A percentile compares a stretch with the other conserved stretches of the same genome.
These are phyloP conservation scores for Solanum pennellii DNA, from an alignment of 257 asterid genomes.

Conservation along the genomic window DNA sequence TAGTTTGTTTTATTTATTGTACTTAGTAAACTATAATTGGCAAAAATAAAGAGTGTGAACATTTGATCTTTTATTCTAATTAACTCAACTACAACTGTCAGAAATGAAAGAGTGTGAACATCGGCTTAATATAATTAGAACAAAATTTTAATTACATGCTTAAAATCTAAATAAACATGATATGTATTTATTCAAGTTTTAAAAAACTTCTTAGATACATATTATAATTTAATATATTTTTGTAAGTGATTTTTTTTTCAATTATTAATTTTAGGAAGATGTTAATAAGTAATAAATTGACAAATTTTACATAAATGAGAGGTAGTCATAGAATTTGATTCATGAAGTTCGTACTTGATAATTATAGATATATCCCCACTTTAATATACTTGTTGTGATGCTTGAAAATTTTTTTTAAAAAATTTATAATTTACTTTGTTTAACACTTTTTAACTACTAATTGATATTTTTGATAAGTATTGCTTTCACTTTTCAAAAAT, in stretches of 20 bases:
- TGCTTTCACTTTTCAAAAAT: background rate
- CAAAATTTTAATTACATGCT: background rate
- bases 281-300: no score
- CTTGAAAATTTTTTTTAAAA: background rate
- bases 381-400: background rate
- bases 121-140: background rate
- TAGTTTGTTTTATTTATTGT: background rate
- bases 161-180: no score
- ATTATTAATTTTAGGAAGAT: background rate
- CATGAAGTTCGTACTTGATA: background rate
- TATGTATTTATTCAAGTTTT: no score
- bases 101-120: background rate
- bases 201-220: background rate
- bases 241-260: background rate
- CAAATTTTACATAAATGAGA: no score
- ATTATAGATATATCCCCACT: background rate
- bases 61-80: background rate
- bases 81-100: background rate
- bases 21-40: background rate
- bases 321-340: no score
- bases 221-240: no score
- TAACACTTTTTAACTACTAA: background rate
- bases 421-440: no score
- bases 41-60: background rate
- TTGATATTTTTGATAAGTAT: no score